Conservation (phyloP, 2,329 filamentous ascomycete species). For the Ceratocystis alfenasii region DNA sequence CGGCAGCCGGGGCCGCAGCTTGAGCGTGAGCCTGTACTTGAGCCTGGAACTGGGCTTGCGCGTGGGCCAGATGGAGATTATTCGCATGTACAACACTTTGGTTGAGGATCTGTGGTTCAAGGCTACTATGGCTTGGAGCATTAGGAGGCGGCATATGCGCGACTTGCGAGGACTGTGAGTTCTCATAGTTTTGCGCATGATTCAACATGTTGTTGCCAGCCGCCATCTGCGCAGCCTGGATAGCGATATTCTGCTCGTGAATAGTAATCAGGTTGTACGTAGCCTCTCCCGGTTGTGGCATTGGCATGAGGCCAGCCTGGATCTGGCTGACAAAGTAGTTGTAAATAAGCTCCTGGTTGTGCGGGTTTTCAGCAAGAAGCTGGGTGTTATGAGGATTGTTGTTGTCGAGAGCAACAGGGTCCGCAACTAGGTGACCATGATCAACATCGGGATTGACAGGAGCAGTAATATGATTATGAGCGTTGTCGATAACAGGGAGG, state of each 20-base stretch:
- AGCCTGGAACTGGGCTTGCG: background rate
- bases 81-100: background rate
- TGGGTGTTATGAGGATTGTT: background rate
- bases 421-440: background rate
- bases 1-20: background rate
- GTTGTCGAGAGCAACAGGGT: background rate
- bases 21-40: background rate
- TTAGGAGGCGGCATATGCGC: background rate
- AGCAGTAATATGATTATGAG: too few species aligned
- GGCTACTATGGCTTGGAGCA: background rate
- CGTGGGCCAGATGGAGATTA: background rate
- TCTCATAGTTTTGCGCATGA: background rate
- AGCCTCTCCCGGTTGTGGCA: constrained; percentile 1
- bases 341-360: background rate
- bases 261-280: background rate
- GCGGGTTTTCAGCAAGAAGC: background rate
- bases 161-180: background rate
- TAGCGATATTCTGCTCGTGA: constrained; percentile 8
- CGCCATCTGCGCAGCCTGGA: constrained; percentile 5
- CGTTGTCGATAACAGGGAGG: background rate
- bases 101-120: background rate
- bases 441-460: background rate
- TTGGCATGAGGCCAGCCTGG: background rate
- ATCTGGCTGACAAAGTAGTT: constrained; percentile 6
- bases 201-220: background rate